Evolutionary conservation across 129 eudicot species (phyloP).

Genomic region (Sambucus nigra): DNA sequence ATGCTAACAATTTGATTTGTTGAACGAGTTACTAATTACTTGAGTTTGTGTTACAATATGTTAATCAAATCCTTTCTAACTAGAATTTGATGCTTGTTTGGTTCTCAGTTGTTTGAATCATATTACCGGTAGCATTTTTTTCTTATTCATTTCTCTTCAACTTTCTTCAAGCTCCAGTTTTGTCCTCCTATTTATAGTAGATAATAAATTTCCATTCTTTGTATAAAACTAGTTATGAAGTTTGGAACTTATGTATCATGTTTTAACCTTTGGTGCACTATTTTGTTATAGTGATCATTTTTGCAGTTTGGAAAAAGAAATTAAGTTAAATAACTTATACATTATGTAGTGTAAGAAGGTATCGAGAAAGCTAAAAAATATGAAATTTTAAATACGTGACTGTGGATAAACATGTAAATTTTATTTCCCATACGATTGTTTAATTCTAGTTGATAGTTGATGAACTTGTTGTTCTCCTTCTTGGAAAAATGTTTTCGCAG

Average conservation of each 20-base stretch:
- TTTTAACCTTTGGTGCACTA: neutral
- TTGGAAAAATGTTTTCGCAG: conserved; percentile 65
- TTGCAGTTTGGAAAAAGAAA: conserved; percentile 70
- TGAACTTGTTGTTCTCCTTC: conserved; percentile 85
- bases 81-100: too few species aligned
- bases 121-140: neutral
- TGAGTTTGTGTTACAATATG: too few species aligned
- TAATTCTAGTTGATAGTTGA: conserved; percentile 39
- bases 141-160: neutral
- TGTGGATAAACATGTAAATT: conserved; percentile 4
- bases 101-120: neutral
- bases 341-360: conserved; percentile 81
- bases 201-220: too few species aligned
- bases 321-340: conserved; percentile 66
- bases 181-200: neutral
- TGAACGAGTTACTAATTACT: too few species aligned
- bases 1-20: too few species aligned
- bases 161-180: neutral
- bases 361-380: conserved; percentile 69
- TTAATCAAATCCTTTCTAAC: too few species aligned
- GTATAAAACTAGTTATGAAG: neutral
- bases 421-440: conserved; percentile 7
- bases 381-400: conserved; percentile 70
- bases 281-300: neutral
- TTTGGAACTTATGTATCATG: too few species aligned